Evolutionary conservation across 1,284 basidiomycete species (phyloP), one percentile per base, ranked within the genome.

Genomic region (Boletus semigastroideus): DNA sequence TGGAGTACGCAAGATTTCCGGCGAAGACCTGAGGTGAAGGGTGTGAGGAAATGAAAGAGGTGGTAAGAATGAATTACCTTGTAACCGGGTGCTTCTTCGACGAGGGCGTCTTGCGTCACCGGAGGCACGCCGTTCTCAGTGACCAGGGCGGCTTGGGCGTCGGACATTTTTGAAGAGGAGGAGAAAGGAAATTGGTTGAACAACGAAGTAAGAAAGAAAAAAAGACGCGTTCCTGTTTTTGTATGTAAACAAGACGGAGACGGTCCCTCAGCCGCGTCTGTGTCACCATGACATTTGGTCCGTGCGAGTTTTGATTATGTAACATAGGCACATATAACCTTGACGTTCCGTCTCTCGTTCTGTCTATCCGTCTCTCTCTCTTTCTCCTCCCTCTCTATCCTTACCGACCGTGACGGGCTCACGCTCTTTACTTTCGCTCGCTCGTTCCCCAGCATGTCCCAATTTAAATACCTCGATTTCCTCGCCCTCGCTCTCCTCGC

Each of bases 1-100:
- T 90, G 67, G 84, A 78, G 72, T 91, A 92, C 76, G 88, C 84
- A 78, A 92, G 88, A 75, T 92, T 92, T 65, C 90, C 90, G 66
- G 83, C 87, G 73, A 91, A 92, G 75, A 92, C 86, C 90, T 92
- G 64, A 17, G 30, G 39, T 49, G 38, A 17, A 36, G 19, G 22
- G 39, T 54, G 50, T 53, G 47, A 54, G 49, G 50, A 39, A 53
- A 49, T 16, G 60, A 14, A 43, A 8, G 22, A 22, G 22, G 30
- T 50, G 53, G 52, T 47, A 52, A 69, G 61, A 57, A 49, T 38
- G 31, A 52, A 13, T 57, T 60, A 87, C 87, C 81, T 90, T 90
- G 84, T 84, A 84, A 71, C 80, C 83, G 68, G 83, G 82, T 61
- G 77, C 76, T 77, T 87, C 84, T 74, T 88, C 83, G 72, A 74